Evolutionary conservation across 2,329 filamentous ascomycete genomes (phyloP), one percentile per base, ranked within the genome.

Genomic region (Penicillium italicum): DNA sequence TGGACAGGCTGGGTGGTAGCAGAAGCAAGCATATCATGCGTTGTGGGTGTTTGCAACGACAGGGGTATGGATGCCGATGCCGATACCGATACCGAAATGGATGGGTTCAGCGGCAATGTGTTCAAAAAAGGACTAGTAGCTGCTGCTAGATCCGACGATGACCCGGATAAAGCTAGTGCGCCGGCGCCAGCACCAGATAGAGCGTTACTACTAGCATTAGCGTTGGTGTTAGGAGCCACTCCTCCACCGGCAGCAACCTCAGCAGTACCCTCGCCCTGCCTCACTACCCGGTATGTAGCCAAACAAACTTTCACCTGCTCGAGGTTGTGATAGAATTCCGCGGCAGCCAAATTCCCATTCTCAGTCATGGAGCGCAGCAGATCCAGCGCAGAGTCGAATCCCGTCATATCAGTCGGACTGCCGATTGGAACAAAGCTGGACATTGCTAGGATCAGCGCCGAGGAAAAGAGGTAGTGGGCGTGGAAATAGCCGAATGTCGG

Each of bases 401-500:
- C 62, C 0, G 60, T 62, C 49, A 70, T 59, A 45, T 73, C 70
- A 12, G 61, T 61, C 1, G 69, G 63, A 33, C 60, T 70, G 5
- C 69, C 70, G 38, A 71, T 67, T 1, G 69, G 67, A 2, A 72
- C 65, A 45, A 73, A 70, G 50, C 63, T 69, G 24, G 72, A 73
- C 63, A 74, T 72, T 43, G 69, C 71, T 7, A 75, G 62, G n/a
- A 73, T 69, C 0, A 73, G 57, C 1, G 72, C 70, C 0, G 72
- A 69, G 18, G 72, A 73, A 53, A 75, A 75, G 24, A 75, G 69
- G 38, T 74, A 74, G 57, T 74, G 72, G 0, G 72, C 70, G 56
- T 75, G 71, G 56, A 73, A 75, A 62, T 73, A 75, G 28, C 72
- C 73, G 56, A 73, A 75, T 9, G 71, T 68, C 0, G 72, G 71